These are phyloP conservation scores for Plenodomus lindquistii DNA, from an alignment of 2,329 filamentous ascomycete genomes.

Conservation along the genomic window DNA sequence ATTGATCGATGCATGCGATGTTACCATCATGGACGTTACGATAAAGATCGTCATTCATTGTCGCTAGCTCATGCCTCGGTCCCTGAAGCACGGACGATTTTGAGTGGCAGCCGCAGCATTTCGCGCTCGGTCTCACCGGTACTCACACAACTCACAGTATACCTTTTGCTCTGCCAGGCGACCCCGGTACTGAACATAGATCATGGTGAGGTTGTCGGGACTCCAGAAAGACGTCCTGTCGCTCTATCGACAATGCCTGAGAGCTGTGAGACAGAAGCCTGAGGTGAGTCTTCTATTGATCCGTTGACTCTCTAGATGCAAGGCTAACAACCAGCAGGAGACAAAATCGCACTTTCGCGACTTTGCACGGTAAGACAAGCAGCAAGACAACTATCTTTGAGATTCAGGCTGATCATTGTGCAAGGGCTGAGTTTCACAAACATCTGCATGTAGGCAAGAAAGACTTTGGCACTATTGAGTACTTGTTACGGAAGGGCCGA, in stretches of 20 bases:
- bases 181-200: neutral
- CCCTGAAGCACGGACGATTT: constrained; percentile 2
- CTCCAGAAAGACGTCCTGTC: constrained; percentile 87
- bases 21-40: constrained; percentile 1
- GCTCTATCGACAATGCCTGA: constrained; percentile 84
- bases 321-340: constrained; percentile 47
- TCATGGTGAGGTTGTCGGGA: constrained; percentile 68
- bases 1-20: neutral
- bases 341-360: constrained; percentile 64
- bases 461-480: constrained; percentile 85
- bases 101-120: neutral
- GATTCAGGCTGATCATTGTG: constrained; percentile 10
- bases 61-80: constrained; percentile 4
- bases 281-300: constrained; percentile 53
- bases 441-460: constrained; percentile 72
- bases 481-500: constrained; percentile 77
- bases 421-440: constrained; percentile 76
- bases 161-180: neutral
- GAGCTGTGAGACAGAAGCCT: constrained; percentile 81
- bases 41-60: constrained; percentile 3
- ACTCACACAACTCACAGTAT: constrained; percentile 1
- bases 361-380: constrained; percentile 61
- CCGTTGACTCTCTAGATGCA: neutral
- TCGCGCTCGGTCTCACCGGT: neutral
- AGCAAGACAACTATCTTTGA: neutral